Evolutionary conservation across 2,329 filamentous ascomycete genomes (phyloP), one percentile per base, ranked within the genome.

Genomic region (Sphaerostilbella broomeana): DNA sequence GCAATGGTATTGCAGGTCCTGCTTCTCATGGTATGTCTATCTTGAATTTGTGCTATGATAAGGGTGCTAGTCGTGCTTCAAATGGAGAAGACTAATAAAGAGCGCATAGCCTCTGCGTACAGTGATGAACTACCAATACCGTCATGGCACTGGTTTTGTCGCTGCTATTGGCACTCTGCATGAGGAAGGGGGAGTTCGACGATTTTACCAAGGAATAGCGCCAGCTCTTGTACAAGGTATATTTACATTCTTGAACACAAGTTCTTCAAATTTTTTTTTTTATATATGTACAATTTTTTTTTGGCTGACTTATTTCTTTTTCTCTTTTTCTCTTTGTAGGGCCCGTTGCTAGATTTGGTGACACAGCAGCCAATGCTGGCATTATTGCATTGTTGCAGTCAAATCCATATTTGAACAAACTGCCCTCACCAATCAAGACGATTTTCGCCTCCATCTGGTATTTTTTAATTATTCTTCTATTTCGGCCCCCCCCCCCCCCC

Each of bases 61-160:
- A n/a, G n/a, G n/a, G n/a, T n/a, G n/a, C n/a, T n/a, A n/a, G n/a
- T n/a, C n/a, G n/a, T n/a, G n/a, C n/a, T n/a, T n/a, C n/a, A n/a
- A n/a, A n/a, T n/a, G n/a, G n/a, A n/a, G n/a, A n/a, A n/a, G n/a
- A n/a, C n/a, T n/a, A n/a, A n/a, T n/a, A n/a, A n/a, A n/a, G n/a
- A n/a, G n/a, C 2, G 1, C 2, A 4, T 32, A 70, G 67, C 68
- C 68, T 4, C 52, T 71, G 4, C 61, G 68, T 5, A 71, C 68
- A 0, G 67, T 70, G 10, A 71, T 71, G 68, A 71, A 71, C 51
- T 71, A 70, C 30, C 68, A 71, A 43, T 71, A 71, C 38, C 67
- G 68, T 2, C 67, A 63, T 26, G 68, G 68, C 2, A 61, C 58
- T 0, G 57, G 62, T 0, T 70, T 71, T 39, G 59, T 56, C 3